Base-by-base conservation (phyloP, 352 stramenopile genomes). In the Aphanomyces euteiches region DNA sequence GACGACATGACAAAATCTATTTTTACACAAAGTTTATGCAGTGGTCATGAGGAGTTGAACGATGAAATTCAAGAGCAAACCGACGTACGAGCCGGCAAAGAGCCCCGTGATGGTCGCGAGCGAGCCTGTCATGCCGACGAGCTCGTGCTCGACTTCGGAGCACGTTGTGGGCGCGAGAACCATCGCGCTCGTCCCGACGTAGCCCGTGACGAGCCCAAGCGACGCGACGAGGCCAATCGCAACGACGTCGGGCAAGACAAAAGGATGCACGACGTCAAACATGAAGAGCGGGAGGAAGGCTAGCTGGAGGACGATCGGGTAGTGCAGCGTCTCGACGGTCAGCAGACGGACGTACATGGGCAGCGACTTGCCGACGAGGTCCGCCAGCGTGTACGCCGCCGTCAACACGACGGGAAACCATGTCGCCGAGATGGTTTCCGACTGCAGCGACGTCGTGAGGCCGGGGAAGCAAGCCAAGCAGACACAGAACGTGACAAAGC, bases 331-430 rank as follows among this genome's bases (percentile, higher is more conserved):
- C 37, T 76, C 74, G 38, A 89, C 67, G 47, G 88, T 81, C 48
- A 93, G 83, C 67, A 89, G 86, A 78, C 90, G 87, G 56, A 77
- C 67, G 69, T 88, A 85, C 59, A 90, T 69, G 4, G 84, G 84
- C 38, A 92, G 64, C 67, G 83, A 92, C 74, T 93, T 93, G n/a
- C 85, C 85, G 2, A 93, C 59, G 28, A 92, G 77, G 63, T 93
- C 85, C 39, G 84, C 85, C 10, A 90, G 45, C 60, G 88, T 93
- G 72, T 83, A 93, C 75, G 81, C 86, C 2, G 83, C 84, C 13
- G 91, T 85, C 15, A 92, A 69, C 0, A 93, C 76, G 50, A 93
- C 87, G 3, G 85, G 78, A 60, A 91, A 93, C 83, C 84, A 92
- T 56, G 80, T 84, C n/a, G 17, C 17, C 6, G 28, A 28, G 5